Evolutionary conservation across 108 stramenopile genomes (phyloP).

Genomic region (Discostella pseudostelligera): DNA sequence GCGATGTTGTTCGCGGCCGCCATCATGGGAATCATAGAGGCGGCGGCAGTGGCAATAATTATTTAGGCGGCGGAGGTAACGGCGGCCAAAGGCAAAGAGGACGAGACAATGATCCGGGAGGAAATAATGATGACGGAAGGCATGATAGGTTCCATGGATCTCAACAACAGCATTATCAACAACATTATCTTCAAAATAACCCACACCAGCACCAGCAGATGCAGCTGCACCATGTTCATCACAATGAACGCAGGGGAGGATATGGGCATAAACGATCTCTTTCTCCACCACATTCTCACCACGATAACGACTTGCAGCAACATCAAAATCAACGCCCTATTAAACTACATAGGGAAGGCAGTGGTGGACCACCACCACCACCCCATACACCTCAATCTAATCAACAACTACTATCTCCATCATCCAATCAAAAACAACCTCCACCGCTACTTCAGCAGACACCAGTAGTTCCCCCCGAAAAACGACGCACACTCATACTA

Average conservation of each 20-base stretch:
- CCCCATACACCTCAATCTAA: too few species aligned
- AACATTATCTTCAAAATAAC: slow-evolving; percentile 59
- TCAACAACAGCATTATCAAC: not conserved
- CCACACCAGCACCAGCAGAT: slow-evolving; percentile 58
- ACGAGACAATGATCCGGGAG: not conserved
- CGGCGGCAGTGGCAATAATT: not conserved
- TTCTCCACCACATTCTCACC: too few species aligned
- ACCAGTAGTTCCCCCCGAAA: slow-evolving; percentile 8
- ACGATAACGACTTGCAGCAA: slow-evolving; percentile 21
- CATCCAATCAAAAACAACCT: not conserved
- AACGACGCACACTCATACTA: slow-evolving; percentile 21
- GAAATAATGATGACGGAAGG: not conserved
- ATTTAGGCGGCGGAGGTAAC: not conserved
- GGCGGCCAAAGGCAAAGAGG: too few species aligned
- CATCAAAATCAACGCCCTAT: not conserved
- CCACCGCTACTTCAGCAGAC: not conserved
- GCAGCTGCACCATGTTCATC: too few species aligned
- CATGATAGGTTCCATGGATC: not conserved
- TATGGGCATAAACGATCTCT: too few species aligned
- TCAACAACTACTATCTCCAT: not conserved
- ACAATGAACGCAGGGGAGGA: too few species aligned
- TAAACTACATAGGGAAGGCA: too few species aligned
- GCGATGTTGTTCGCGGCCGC: too few species aligned
- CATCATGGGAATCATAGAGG: not conserved
- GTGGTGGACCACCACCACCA: too few species aligned